These are phyloP conservation scores for Colletotrichum lini DNA, from an alignment of 2,329 filamentous ascomycete genomes.

Conservation along the genomic window DNA sequence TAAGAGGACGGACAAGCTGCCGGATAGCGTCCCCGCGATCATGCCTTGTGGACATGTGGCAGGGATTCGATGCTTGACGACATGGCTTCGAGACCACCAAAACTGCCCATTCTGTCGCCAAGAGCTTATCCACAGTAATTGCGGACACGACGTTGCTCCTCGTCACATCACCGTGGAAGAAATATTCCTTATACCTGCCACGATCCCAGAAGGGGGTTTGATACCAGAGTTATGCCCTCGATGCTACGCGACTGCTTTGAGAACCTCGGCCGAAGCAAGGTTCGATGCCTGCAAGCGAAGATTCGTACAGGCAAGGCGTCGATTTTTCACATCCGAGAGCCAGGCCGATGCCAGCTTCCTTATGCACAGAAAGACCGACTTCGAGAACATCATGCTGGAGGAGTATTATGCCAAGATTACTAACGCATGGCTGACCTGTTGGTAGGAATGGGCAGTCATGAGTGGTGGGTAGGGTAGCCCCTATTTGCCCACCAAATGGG, in stretches of 20 bases:
- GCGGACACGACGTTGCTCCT: slow-evolving; percentile 49
- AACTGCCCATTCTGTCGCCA: slow-evolving; percentile 55
- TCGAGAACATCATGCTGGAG: slow-evolving; percentile 28
- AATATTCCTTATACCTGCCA: slow-evolving; percentile 52
- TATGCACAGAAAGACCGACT: slow-evolving; percentile 20
- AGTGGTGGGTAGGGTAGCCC: neutral
- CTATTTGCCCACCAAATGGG: neutral
- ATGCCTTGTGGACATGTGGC: slow-evolving; percentile 55
- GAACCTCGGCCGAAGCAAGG: slow-evolving; percentile 2
- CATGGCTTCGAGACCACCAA: slow-evolving; percentile 46
- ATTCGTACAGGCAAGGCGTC: slow-evolving; percentile 24
- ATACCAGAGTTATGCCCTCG: slow-evolving; percentile 46
- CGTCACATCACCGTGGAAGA: slow-evolving; percentile 48
- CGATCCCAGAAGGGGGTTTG: slow-evolving; percentile 50
- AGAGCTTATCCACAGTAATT: slow-evolving; percentile 47
- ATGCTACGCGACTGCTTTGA: slow-evolving; percentile 36
- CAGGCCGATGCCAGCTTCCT: slow-evolving; percentile 14
- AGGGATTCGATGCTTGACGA: slow-evolving; percentile 48
- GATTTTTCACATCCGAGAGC: slow-evolving; percentile 1
- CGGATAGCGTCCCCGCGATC: slow-evolving; percentile 46
- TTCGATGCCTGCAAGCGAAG: slow-evolving; percentile 17
- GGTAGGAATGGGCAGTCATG: slow-evolving; percentile 3
- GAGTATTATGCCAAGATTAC: slow-evolving; percentile 8
- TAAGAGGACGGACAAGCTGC: neutral
- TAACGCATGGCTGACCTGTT: neutral